Conservation (phyloP, 2,329 filamentous ascomycete species). For the Shiraia sp. region DNA sequence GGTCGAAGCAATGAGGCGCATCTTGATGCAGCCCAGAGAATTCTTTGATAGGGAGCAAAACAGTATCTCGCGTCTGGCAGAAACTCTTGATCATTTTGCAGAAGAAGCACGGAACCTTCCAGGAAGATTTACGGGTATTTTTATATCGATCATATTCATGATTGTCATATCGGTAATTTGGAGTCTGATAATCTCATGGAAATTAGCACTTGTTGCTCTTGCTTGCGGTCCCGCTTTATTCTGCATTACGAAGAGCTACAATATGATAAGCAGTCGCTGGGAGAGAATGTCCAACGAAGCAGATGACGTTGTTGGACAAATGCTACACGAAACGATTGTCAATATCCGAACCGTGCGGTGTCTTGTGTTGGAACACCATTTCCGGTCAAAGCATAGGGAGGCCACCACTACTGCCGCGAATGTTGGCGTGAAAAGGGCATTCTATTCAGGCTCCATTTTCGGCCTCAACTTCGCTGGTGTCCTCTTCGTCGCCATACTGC, state of each 20-base stretch:
- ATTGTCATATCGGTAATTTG: conserved; percentile 70
- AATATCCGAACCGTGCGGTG: conserved; percentile 80
- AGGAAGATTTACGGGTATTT: conserved; percentile 73
- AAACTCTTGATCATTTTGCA: conserved; percentile 76
- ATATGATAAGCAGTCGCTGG: conserved; percentile 69
- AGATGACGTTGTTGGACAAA: conserved; percentile 61
- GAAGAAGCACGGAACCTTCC: conserved; percentile 87
- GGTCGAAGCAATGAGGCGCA: conserved; percentile 65
- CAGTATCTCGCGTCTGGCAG: conserved; percentile 64
- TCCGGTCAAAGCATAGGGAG: conserved; percentile 64
- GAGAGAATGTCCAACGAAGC: conserved; percentile 69
- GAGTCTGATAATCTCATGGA: conserved; percentile 77
- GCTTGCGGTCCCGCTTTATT: conserved; percentile 70
- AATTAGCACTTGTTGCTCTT: conserved; percentile 76
- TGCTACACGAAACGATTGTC: conserved; percentile 75
- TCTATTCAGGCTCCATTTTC: conserved; percentile 71
- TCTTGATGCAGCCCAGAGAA: conserved; percentile 73
- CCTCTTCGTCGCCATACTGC: conserved; percentile 73
- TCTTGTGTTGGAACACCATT: conserved; percentile 73
- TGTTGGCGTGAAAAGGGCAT: conserved; percentile 67
- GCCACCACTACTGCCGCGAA: conserved; percentile 58
- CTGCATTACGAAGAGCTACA: conserved; percentile 66
- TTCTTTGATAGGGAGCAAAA: conserved; percentile 79
- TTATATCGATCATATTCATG: conserved; percentile 70
- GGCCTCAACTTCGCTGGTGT: conserved; percentile 76